Base-by-base conservation (phyloP, 2,329 filamentous ascomycete genomes). In the Parafenestella ontariensis region DNA sequence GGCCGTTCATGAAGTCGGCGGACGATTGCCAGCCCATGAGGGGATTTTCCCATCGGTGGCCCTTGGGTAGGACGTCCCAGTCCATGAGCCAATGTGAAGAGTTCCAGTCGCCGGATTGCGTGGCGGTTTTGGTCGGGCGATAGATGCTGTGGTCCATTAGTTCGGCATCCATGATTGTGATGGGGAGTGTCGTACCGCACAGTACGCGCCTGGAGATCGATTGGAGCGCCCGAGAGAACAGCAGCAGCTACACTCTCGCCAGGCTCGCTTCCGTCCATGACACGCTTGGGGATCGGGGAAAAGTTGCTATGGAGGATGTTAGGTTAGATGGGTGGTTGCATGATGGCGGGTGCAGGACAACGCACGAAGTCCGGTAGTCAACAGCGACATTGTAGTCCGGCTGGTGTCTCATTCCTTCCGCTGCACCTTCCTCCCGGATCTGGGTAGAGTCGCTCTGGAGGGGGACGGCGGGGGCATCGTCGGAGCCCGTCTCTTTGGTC, bases 1-100 rank as follows among this genome's bases (percentile, higher is more conserved):
- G 96, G 71, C 92, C 94, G 78, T 99, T 93, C 92, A 99, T 95
- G 74, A 87, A 87, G 78, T 99, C 95, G 51, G 85, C 94, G 17
- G 92, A 96, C 21, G 94, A 98, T 76, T 97, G 93, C 96, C 96
- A 99, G 57, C 95, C 95, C 87, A 99, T 99, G 76, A 99, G 80
- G 42, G 90, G 91, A 80, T 99, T 99, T 82, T 99, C 95, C 96
- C 95, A 99, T 68, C 95, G 87, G 79, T 97, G 91, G 58, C 95
- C 95, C 81, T 96, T 97, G 68, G 84, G 79, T 28, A 98, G 83
- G 44, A 96, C 87, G 76, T 99, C 95, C 95, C 95, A 99, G 77
- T 99, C 95, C 92, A 99, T 96, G 46, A 93, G 89, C 95, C 95
- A 99, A 71, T 89, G 86, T 74, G 90, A 87, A 51, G 85, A 81